phyloP scores from a whole-genome alignment of 2,329 filamentous ascomycete genomes.

The Hirsutella rhossiliensis region DNA sequence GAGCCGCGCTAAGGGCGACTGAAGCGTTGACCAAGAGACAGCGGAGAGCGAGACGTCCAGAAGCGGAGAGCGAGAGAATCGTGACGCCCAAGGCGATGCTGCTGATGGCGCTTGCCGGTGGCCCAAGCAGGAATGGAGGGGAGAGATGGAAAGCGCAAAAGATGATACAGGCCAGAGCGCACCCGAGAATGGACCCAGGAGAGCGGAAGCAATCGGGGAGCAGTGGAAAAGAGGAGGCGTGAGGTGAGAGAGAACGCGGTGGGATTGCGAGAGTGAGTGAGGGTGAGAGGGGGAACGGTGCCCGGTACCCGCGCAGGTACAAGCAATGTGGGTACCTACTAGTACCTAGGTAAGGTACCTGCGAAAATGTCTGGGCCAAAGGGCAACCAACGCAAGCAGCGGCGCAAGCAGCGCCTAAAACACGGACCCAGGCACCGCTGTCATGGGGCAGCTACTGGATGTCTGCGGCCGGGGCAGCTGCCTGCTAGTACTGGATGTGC shows the following conservation, averaged over 20 bases:
- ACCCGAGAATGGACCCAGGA: background rate
- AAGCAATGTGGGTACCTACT: too few species aligned
- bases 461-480: too few species aligned
- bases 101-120: too few species aligned
- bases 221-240: background rate
- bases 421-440: too few species aligned
- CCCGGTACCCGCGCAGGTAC: too few species aligned
- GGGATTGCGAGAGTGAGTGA: background rate
- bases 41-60: slow-evolving; percentile 2
- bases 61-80: background rate
- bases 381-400: background rate
- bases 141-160: background rate
- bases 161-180: too few species aligned
- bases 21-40: slow-evolving; percentile 9
- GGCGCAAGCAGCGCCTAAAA: background rate
- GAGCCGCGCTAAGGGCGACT: slow-evolving; percentile 8
- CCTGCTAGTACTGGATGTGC: too few species aligned
- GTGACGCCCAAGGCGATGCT: too few species aligned
- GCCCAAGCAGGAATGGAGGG: background rate
- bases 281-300: too few species aligned
- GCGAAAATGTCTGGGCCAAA: background rate
- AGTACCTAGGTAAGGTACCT: too few species aligned
- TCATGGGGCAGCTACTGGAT: too few species aligned
- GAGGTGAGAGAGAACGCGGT: background rate
- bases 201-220: background rate